Percentiles rank a stretch among this genome's conserved stretches.
phyloP scores from a whole-genome alignment of 495 filamentous ascomycete species.

The Aspergillus affinis region DNA sequence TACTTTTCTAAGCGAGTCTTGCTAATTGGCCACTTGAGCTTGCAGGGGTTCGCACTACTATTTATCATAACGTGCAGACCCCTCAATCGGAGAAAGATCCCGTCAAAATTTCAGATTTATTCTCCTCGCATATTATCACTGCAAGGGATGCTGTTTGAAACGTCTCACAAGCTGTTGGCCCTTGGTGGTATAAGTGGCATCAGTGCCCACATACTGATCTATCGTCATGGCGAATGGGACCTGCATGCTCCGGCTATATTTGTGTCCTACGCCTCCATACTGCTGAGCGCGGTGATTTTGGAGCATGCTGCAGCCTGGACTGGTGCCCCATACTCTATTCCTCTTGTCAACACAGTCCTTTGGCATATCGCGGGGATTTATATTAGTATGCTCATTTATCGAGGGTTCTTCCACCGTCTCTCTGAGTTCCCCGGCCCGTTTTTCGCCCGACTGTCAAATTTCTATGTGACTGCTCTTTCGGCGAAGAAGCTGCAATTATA shows the following conservation, averaged over 20 bases:
- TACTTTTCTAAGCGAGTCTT: no score
- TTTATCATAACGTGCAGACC: no score
- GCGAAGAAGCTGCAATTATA: slow-evolving; percentile 28
- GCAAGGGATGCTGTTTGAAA: no score
- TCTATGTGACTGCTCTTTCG: slow-evolving; percentile 21
- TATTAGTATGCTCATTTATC: slow-evolving; percentile 36
- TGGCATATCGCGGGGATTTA: slow-evolving; percentile 17
- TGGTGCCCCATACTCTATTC: neutral
- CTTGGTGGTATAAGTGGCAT: slow-evolving; percentile 1
- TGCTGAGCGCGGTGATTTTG: neutral
- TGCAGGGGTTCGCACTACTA: no score
- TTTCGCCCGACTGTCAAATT: slow-evolving; percentile 31
- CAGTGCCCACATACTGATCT: neutral
- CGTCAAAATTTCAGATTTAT: no score
- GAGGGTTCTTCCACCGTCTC: slow-evolving; percentile 35
- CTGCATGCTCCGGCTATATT: neutral
- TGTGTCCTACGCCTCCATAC: neutral
- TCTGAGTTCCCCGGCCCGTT: slow-evolving; percentile 39
- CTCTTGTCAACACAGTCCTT: neutral
- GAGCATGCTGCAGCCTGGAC: neutral
- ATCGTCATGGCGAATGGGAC: slow-evolving; percentile 3
- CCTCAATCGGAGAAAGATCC: no score
- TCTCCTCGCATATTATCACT: no score
- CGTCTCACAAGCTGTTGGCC: neutral
- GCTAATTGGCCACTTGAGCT: no score